Base-by-base conservation (phyloP, 345 rosid species). In the Capsella bursapastoris region DNA sequence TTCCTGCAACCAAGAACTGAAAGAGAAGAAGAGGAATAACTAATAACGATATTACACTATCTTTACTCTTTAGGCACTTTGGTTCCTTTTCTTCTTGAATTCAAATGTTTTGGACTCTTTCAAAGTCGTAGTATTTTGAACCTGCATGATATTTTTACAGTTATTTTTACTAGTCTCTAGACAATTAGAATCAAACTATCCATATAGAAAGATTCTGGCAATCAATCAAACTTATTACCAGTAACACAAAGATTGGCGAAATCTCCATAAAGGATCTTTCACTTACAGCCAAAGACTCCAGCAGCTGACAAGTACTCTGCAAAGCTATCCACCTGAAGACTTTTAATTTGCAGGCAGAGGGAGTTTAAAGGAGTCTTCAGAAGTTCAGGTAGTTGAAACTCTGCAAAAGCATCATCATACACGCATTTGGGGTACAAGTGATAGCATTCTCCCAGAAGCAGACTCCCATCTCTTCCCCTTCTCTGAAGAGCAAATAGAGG, bases 331-430 rank as follows among this genome's bases (percentile, higher is more conserved):
- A 92, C 96, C 82, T 83, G 96, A 80, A 95, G 83, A 76, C 97
- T 89, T 83, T 95, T 95, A 74, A 95, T 95, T 88, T 92, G 99
- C 92, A 95, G 82, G 86, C 99, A 95, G 67, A 95, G 99, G 77
- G 99, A 95, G 81, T 95, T 92, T 74, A 95, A 80, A 45, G 99
- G 99, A 84, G 97, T 95, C 80, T 97, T 86, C 86, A 95, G 74
- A 79, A 95, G 98, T 70, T 95, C 99, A 7, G 98, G 99, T 80
- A 95, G 97, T 82, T 95, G 98, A 86, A 89, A 92, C 69, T 95
- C 97, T 29, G 97, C 81, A 82, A 95, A 95, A 70, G 99, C 25
- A 22, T 22, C 97, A 45, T 90, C 98, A 80, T 88, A 95, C 57
- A 90, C 92, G 57, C 96, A 90, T 76, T 81, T 82, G 15, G 99